A percentile compares a stretch with the other conserved stretches of the same genome.
Conservation (phyloP, 768 basidiomycete genomes). For the Amanita rimosa region DNA sequence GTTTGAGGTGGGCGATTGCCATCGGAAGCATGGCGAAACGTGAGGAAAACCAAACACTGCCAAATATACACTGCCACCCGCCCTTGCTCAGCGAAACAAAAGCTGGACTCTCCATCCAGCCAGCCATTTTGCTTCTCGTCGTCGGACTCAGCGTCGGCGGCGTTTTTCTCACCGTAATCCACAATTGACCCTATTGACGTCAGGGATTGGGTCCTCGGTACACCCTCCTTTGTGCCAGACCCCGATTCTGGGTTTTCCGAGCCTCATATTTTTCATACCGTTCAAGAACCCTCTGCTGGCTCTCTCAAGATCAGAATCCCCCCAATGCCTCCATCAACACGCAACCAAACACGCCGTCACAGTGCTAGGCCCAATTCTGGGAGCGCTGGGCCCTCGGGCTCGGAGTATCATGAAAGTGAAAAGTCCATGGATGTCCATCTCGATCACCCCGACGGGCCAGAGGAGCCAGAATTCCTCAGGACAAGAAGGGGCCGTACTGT, state of each 20-base stretch:
- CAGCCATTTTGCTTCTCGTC: not conserved
- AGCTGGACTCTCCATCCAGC: not conserved
- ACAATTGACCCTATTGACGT: constrained; percentile 2
- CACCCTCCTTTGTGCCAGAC: constrained; percentile 5
- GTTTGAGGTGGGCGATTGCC: constrained; percentile 1
- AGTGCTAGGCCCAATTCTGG: constrained; percentile 21
- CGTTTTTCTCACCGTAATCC: not conserved
- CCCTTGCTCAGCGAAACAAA: constrained; percentile 6
- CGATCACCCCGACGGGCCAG: constrained; percentile 15
- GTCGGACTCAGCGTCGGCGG: constrained; percentile 2
- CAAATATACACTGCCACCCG: constrained; percentile 10
- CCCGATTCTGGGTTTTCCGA: constrained; percentile 1
- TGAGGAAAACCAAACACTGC: not conserved
- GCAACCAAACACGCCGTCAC: constrained; percentile 19
- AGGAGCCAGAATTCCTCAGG: constrained; percentile 18
- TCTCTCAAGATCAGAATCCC: constrained; percentile 18
- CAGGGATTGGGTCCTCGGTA: constrained; percentile 4
- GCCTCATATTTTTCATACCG: not conserved
- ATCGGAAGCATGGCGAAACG: constrained; percentile 4
- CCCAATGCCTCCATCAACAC: constrained; percentile 13
- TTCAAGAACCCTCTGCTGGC: constrained; percentile 2
- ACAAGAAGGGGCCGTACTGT: constrained; percentile 30
- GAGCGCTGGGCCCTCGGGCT: constrained; percentile 27
- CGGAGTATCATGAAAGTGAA: constrained; percentile 39
- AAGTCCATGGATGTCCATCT: constrained; percentile 24